phyloP scores from a whole-genome alignment of 2,329 filamentous ascomycete species.

The Cercospora sp. region DNA sequence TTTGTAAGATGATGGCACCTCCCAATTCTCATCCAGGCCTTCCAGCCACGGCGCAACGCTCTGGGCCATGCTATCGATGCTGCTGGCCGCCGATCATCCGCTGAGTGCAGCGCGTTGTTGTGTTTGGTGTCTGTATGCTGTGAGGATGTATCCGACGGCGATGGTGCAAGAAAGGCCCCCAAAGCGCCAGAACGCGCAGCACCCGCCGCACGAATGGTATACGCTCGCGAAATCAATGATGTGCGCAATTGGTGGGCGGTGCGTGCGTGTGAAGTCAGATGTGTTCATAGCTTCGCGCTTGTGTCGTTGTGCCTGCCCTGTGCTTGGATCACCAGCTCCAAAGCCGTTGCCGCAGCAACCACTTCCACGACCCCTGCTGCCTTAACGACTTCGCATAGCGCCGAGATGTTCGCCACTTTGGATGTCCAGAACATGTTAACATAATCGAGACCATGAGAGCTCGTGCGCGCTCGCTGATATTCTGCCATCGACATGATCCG shows the following conservation, averaged over 20 bases:
- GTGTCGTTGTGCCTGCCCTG: slow-evolving; percentile 1
- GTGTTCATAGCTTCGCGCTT: slow-evolving; percentile 7
- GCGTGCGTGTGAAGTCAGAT: slow-evolving; percentile 1
- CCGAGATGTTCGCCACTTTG: slow-evolving; percentile 1
- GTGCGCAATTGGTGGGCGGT: slow-evolving; percentile 2
- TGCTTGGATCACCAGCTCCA: neutral
- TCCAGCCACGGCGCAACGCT: slow-evolving; percentile 70
- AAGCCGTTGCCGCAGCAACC: slow-evolving; percentile 8
- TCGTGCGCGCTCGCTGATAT: neutral
- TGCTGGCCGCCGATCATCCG: slow-evolving; percentile 18
- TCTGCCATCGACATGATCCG: slow-evolving; percentile 29
- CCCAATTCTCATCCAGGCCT: slow-evolving; percentile 65
- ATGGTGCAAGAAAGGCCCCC: neutral
- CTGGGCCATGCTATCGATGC: slow-evolving; percentile 25
- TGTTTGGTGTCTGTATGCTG: neutral
- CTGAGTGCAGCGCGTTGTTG: slow-evolving; percentile 26
- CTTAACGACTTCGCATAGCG: neutral
- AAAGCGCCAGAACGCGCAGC: neutral
- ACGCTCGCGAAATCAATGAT: slow-evolving; percentile 1
- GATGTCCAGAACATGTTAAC: neutral
- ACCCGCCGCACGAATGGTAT: neutral
- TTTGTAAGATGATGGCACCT: slow-evolving; percentile 21
- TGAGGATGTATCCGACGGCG: neutral
- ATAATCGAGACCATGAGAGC: slow-evolving; percentile 6
- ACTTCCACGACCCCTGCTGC: slow-evolving; percentile 3